phyloP scores from a whole-genome alignment of 2,329 filamentous ascomycete species.

The Pseudogymnoascus sp. region DNA sequence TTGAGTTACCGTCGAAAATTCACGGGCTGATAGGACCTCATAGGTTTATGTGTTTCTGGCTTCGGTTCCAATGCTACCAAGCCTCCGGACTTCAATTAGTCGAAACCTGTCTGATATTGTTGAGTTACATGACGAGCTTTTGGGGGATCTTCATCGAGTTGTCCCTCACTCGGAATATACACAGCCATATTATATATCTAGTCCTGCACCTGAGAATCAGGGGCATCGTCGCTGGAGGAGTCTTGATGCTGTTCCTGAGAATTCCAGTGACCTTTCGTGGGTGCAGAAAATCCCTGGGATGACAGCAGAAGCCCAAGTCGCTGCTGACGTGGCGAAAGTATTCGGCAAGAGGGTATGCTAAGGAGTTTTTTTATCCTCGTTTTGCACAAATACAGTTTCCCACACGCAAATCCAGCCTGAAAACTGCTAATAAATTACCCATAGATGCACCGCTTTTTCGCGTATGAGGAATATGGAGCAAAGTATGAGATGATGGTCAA shows the following conservation, averaged over 20 bases:
- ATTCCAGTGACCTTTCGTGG: conserved; percentile 36
- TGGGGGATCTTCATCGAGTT: conserved; percentile 64
- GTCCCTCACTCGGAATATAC: conserved; percentile 64
- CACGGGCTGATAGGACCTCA: conserved; percentile 30
- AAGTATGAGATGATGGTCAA: conserved; percentile 83
- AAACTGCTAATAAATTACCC: background rate
- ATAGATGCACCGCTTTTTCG: conserved; percentile 73
- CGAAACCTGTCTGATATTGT: conserved; percentile 74
- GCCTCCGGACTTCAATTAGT: conserved; percentile 67
- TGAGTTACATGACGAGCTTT: conserved; percentile 74
- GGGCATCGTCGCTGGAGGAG: conserved; percentile 44
- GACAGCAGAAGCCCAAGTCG: conserved; percentile 52
- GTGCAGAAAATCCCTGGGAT: conserved; percentile 45
- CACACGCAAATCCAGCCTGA: background rate
- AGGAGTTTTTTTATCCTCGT: background rate
- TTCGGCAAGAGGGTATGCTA: conserved; percentile 52
- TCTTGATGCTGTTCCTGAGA: conserved; percentile 29
- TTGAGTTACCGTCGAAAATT: background rate
- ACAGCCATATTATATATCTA: conserved; percentile 34
- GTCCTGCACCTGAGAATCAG: conserved; percentile 16
- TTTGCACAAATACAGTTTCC: background rate
- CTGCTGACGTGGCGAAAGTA: conserved; percentile 54
- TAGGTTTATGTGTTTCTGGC: conserved; percentile 72
- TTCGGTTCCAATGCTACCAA: conserved; percentile 61
- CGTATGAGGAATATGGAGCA: conserved; percentile 87